phyloP scores from a whole-genome alignment of 2,329 filamentous ascomycete species.

The Trichoderma aggressivum region DNA sequence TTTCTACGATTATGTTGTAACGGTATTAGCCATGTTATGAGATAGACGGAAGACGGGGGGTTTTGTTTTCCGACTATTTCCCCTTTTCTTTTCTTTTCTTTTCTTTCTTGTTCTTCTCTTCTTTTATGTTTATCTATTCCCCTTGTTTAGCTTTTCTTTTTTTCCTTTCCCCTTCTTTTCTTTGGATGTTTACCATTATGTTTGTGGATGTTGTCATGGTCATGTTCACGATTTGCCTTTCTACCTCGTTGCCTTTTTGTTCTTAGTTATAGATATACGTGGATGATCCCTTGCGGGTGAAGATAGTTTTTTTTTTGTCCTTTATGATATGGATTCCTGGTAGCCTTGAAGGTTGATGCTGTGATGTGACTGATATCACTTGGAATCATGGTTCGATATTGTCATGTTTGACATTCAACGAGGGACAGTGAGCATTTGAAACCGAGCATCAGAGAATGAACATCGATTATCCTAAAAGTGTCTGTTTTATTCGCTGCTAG shows the following conservation, averaged over 20 bases:
- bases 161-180: background rate
- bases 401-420: background rate
- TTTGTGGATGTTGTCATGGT: background rate
- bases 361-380: background rate
- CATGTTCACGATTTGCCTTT: background rate
- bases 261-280: background rate
- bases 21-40: slow-evolving; percentile 4
- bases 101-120: background rate
- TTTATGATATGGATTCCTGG: background rate
- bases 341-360: background rate
- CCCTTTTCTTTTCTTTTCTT: background rate
- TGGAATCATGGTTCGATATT: no score
- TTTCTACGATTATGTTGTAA: slow-evolving; percentile 4
- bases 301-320: background rate
- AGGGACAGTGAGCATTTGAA: background rate
- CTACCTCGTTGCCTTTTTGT: background rate
- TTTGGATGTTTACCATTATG: background rate
- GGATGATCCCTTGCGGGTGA: slow-evolving; percentile 11
- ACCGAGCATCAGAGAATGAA: background rate
- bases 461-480: background rate
- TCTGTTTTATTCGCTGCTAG: background rate
- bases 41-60: slow-evolving; percentile 4
- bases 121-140: background rate
- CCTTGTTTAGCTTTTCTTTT: background rate
- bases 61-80: background rate